These are phyloP conservation scores for Leucocoprinus birnbaumii DNA, from an alignment of 768 basidiomycete species.

Conservation along the genomic window DNA sequence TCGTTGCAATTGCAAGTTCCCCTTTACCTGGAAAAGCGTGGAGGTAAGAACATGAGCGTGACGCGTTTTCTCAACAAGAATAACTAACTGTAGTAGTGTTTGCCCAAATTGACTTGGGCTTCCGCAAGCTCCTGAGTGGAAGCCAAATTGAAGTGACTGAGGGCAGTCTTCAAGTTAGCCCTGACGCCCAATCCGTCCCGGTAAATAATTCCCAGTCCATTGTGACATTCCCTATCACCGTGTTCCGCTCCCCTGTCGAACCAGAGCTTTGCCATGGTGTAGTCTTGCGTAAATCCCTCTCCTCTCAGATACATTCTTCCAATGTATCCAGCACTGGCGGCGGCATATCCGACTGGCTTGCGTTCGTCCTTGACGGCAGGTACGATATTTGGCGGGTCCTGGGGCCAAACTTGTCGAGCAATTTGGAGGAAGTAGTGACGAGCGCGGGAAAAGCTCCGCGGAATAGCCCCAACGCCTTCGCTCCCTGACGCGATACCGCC, in stretches of 20 bases:
- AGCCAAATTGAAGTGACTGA: constrained; percentile 69
- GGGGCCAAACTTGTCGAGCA: constrained; percentile 84
- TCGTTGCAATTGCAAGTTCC: constrained; percentile 62
- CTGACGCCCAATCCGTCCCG: constrained; percentile 81
- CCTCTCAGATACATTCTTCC: constrained; percentile 94
- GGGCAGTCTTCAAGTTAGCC: constrained; percentile 60
- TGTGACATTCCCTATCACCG: constrained; percentile 86
- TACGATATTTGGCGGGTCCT: constrained; percentile 63
- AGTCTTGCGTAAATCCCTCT: constrained; percentile 83
- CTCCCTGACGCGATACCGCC: constrained; percentile 87
- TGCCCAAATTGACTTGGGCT: constrained; percentile 88
- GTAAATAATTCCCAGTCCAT: constrained; percentile 89
- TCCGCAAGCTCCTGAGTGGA: constrained; percentile 89
- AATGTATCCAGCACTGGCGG: constrained; percentile 81
- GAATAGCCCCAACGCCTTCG: constrained; percentile 89
- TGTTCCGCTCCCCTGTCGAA: constrained; percentile 82
- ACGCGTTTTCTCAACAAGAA: background rate
- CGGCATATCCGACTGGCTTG: constrained; percentile 57
- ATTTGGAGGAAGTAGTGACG: constrained; percentile 82
- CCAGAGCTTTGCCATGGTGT: constrained; percentile 83
- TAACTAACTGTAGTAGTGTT: constrained; percentile 51
- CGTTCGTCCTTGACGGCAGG: constrained; percentile 54
- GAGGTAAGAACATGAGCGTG: constrained; percentile 9
- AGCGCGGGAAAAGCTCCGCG: constrained; percentile 75
- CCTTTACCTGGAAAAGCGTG: constrained; percentile 49